phyloP scores from a whole-genome alignment of 768 basidiomycete species.

The Suillus subaureus region DNA sequence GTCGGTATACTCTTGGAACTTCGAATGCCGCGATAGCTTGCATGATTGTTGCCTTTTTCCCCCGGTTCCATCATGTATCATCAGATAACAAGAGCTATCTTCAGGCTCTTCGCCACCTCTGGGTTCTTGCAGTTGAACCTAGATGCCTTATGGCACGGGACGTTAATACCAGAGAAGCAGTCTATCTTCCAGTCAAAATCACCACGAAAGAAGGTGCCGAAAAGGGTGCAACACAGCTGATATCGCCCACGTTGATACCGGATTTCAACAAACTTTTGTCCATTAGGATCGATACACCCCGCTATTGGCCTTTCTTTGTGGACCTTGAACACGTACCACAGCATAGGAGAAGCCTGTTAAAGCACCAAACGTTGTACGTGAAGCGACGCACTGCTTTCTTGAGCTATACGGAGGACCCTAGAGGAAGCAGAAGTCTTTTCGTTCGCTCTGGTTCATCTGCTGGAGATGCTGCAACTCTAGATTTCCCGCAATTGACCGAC shows the following conservation, averaged over 20 bases:
- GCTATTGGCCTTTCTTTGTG: slow-evolving; percentile 93
- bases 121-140: slow-evolving; percentile 96
- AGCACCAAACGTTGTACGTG: slow-evolving; percentile 84
- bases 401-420: slow-evolving; percentile 91
- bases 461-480: slow-evolving; percentile 82
- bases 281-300: slow-evolving; percentile 88
- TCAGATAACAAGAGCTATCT: slow-evolving; percentile 89
- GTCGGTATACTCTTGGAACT: slow-evolving; percentile 88
- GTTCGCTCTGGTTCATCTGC: slow-evolving; percentile 84
- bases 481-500: slow-evolving; percentile 77
- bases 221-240: slow-evolving; percentile 72
- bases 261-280: slow-evolving; percentile 81
- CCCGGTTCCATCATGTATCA: slow-evolving; percentile 76
- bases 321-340: slow-evolving; percentile 68
- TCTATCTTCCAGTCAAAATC: slow-evolving; percentile 92
- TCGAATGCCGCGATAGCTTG: slow-evolving; percentile 91
- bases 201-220: slow-evolving; percentile 68
- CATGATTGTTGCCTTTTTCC: slow-evolving; percentile 90
- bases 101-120: slow-evolving; percentile 92
- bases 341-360: slow-evolving; percentile 70
- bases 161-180: slow-evolving; percentile 87
- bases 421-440: slow-evolving; percentile 90
- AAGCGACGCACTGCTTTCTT: slow-evolving; percentile 92
- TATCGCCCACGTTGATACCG: slow-evolving; percentile 91
- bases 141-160: slow-evolving; percentile 90